Evolutionary conservation across 1,284 basidiomycete genomes (phyloP), one percentile per base, ranked within the genome.

Genomic region (Ceratobasidium sp.): DNA sequence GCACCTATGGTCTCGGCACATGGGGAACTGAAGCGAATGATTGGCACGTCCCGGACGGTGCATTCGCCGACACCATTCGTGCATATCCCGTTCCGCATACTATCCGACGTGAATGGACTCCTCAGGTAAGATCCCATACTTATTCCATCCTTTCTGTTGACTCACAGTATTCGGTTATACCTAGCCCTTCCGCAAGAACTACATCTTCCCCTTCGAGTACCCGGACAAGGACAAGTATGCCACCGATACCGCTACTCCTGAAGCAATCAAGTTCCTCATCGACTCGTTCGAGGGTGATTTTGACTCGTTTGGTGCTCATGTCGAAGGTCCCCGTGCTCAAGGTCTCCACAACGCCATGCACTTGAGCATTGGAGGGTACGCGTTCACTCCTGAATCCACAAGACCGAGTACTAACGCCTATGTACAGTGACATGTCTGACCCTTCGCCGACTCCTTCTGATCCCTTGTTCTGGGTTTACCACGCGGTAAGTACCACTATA

Each of bases 321-420:
- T 74, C 23, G 73, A 74, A 41, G 73, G 73, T 21, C 46, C 71
- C 9, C n/a, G 73, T 16, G 39, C 41, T 8, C 71, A 74, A 41
- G 73, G 73, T 23, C 26, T 74, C 10, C 73, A 74, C 53, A 74
- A 71, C 30, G 65, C 26, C 5, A 23, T 64, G 12, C 73, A 74
- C 55, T 36, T 74, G 14, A 41, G 50, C 21, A 57, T 69, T 10
- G 59, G 55, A 45, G 61, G 53, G 52, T 59, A 26, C 18, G 62
- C 36, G 50, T 30, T 21, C 26, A 21, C 26, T 4, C 45, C 12
- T 14, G 9, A 14, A 14, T 30, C 4, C 30, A 5, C 26, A 12
- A 28, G 16, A 21, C 23, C 4, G 21, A 18, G 30, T 3, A 32
- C 39, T 43, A 41, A 58, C 32, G 12, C 32, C 4, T 21, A 23